Base-by-base conservation (phyloP, 2,329 filamentous ascomycete species). In the Curvularia sp. region DNA sequence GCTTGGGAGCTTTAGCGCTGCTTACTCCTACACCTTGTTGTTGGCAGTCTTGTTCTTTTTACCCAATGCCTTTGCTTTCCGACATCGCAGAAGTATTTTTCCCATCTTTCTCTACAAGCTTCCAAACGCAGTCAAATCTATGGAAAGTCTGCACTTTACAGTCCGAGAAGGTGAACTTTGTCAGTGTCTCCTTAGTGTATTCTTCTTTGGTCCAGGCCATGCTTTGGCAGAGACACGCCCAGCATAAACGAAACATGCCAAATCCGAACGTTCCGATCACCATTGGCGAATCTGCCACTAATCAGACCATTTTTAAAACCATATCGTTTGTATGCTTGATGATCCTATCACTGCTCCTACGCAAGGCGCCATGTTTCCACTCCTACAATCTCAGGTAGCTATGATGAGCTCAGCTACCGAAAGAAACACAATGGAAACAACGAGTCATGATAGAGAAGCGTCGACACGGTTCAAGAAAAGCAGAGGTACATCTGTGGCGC, bases 341-440 rank as follows among this genome's bases (percentile, higher is more conserved):
- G 31, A 10, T 15, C 12, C 10, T 33, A 33, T 33, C 31, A 5
- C 3, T 33, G 31, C 31, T 33, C 4, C 31, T 33, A 33, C 10
- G 31, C 31, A 33, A 13, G 31, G 10, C 31, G 31, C 31, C 13
- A 33, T 15, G 3, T 33, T 15, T 33, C 31, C 3, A 8, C 31
- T 15, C 13, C 31, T 5, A 33, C 9, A 7, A 9, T 7, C 6
- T 31, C 28, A 10, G 8, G 31, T 33, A 33, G 31, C 31, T 15
- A 33, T 33, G 5, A 3, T 15, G 3, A 33, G 13, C 31, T 53
- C 58, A 1, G 50, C 39, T 4, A 53, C 60, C 4, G 56, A 66
- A 35, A 62, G 47, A 18, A 54, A 62, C 9, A 24, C 60, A 22
- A 46, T 46, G 35, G 38, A 24, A 18, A 41, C 46, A 15, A 54